These are phyloP conservation scores for Laguncularia racemosa DNA, from an alignment of 345 rosid species.

Conservation along the genomic window DNA sequence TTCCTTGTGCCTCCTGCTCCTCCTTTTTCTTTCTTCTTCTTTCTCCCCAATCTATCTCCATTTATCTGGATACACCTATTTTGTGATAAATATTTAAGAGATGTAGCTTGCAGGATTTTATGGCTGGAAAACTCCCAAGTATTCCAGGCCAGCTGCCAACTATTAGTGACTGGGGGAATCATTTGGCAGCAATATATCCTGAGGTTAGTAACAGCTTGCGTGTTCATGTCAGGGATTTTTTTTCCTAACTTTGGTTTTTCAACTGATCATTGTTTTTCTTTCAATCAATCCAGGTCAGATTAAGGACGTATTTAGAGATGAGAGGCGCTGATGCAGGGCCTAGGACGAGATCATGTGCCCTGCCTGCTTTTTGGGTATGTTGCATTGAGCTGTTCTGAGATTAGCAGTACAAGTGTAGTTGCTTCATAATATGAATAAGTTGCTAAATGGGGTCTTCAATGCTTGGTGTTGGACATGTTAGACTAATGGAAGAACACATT, in stretches of 20 bases:
- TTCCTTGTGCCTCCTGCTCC: no score
- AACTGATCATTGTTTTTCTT: constrained; percentile 7
- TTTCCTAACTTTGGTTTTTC: neutral
- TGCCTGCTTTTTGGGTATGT: constrained; percentile 96
- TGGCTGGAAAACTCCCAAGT: constrained; percentile 92
- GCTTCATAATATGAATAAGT: no score
- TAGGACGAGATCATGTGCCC: constrained; percentile 90
- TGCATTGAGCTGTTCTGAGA: neutral
- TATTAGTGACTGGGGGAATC: constrained; percentile 96
- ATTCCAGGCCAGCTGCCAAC: constrained; percentile 91
- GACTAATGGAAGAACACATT: neutral
- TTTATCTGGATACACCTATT: neutral
- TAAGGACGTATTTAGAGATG: constrained; percentile 98
- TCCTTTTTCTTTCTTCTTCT: no score
- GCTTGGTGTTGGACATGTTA: neutral
- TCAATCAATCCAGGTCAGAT: constrained; percentile 56
- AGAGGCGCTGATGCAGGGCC: constrained; percentile 99
- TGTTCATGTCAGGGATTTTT: constrained; percentile 3
- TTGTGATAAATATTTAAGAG: neutral
- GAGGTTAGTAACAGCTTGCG: constrained; percentile 45
- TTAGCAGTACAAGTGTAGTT: no score
- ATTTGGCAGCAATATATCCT: constrained; percentile 92
- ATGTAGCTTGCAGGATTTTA: constrained; percentile 58
- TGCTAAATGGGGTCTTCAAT: no score
- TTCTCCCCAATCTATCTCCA: no score